These are phyloP conservation scores for Senna siamea DNA, from an alignment of 306 rosid genomes.

Conservation along the genomic window DNA sequence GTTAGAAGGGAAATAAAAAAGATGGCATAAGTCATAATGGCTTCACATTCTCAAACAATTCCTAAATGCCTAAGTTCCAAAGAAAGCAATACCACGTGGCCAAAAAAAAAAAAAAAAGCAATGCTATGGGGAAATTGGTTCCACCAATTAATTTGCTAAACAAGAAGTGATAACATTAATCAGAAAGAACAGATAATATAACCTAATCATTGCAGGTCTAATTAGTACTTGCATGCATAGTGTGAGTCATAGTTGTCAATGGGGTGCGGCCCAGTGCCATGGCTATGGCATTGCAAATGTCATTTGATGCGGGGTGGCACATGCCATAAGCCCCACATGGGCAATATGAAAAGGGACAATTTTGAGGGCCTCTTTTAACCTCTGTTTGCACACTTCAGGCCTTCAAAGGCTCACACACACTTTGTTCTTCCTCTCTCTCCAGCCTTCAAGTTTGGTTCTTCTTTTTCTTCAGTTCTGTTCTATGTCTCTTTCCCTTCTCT, in stretches of 20 bases:
- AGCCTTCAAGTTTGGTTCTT: neutral
- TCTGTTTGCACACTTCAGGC: neutral
- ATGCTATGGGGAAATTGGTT: neutral
- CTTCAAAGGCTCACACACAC: neutral
- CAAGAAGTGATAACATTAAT: neutral
- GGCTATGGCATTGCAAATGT: neutral
- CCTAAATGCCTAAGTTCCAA: neutral
- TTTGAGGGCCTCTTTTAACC: neutral
- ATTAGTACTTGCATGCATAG: neutral
- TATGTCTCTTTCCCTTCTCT: neutral
- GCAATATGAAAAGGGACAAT: neutral
- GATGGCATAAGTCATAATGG: neutral
- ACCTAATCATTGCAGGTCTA: neutral
- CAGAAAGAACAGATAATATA: neutral
- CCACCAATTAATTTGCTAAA: neutral
- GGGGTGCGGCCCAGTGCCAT: neutral
- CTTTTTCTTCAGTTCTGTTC: neutral
- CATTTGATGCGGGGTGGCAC: neutral
- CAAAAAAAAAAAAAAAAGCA: too few species aligned
- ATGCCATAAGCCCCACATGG: neutral
- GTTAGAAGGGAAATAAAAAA: neutral
- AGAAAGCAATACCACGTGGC: neutral
- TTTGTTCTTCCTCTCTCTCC: neutral
- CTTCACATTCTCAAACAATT: neutral
- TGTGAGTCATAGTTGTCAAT: neutral